Base-by-base conservation (phyloP, 2,329 filamentous ascomycete genomes). In the Ilyonectria robusta region DNA sequence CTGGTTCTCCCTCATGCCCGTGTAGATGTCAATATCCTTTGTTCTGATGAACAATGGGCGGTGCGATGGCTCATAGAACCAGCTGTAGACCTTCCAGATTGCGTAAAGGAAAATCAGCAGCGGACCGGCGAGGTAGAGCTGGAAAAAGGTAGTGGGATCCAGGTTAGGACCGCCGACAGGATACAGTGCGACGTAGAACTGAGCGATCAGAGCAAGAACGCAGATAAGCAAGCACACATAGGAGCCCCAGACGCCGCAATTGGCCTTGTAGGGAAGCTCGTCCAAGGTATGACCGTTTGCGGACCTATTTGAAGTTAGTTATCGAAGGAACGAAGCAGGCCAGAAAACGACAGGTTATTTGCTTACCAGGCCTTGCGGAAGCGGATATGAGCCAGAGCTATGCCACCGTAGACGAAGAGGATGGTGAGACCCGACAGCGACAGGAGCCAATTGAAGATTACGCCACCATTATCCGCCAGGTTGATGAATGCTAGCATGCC, bases 251-350 rank as follows among this genome's bases (percentile, higher is more conserved):
- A 95, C 83, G 66, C 94, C 94, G 6, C 92, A 88, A 77, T 96
- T 93, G 1, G 92, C 93, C 44, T 82, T 85, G 84, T 95, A 97
- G 13, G 94, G 92, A 13, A 98, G 86, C 73, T 97, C 92, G 63
- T 89, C 84, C 33, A 37, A 37, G 33, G 33, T 37, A 37, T 37
- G 33, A 37, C 33, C 33, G 33, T 37, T 37, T 9, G 33, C 33
- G 33, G 33, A 8, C 33, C 33, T 37, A 37, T 37, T 37, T 37
- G 33, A 37, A 37, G 33, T 37, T 37, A 37, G 33, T 37, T 11
- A 11, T 37, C 33, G 33, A 37, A 37, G 33, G 33, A 37, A 37
- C 33, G 33, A 37, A 37, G 33, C 33, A 37, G 33, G 9, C 33
- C 33, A 37, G 33, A 37, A 29, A 95, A 82, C 19, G 83, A 85